Base-by-base conservation (phyloP, 805 yeast genomes). In the Nakazawaea ishiwadae region DNA sequence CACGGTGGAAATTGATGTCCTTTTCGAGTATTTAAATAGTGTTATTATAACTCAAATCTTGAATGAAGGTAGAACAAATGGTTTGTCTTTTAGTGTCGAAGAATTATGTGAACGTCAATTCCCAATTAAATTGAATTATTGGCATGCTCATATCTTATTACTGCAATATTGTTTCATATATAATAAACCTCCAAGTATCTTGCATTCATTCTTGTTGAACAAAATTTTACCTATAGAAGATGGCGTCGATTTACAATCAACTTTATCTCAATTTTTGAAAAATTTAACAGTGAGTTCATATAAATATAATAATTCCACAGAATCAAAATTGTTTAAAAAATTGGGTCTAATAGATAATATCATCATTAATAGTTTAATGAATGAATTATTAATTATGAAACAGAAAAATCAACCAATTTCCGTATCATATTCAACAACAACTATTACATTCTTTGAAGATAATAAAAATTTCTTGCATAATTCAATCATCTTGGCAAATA, bases 401-500 rank as follows among this genome's bases (percentile, higher is more conserved):
- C 35, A 33, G 12, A 37, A 16, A 27, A 4, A 20, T 9, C 5
- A 24, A 26, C 12, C 16, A 16, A 14, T 5, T 5, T 12, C 26
- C 6, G 14, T 17, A 20, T 40, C 31, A 19, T 48, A 51, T 16
- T 48, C 48, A 24, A 44, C 46, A 14, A 43, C 38, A 37, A 17
- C 39, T 24, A 15, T 36, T 16, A 15, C 38, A 4, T 43, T 56
- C 3, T 55, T 55, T 37, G 51, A 56, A 19, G 59, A 68, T 27
- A 61, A 65, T 47, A 65, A 65, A 37, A 65, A 68, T 45, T 60
- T 63, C 20, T 53, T 77, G 8, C 82, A 77, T 47, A 75, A 75
- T 51, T 65, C 79, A 0, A 69, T 76, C 15, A 75, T 77, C 12
- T 61, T 75, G 49, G 66, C 74, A 7, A 75, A 75, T 48, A 74